These are phyloP conservation scores for Rubroboletus pulcherrimus DNA, from an alignment of 768 basidiomycete species.

Conservation along the genomic window DNA sequence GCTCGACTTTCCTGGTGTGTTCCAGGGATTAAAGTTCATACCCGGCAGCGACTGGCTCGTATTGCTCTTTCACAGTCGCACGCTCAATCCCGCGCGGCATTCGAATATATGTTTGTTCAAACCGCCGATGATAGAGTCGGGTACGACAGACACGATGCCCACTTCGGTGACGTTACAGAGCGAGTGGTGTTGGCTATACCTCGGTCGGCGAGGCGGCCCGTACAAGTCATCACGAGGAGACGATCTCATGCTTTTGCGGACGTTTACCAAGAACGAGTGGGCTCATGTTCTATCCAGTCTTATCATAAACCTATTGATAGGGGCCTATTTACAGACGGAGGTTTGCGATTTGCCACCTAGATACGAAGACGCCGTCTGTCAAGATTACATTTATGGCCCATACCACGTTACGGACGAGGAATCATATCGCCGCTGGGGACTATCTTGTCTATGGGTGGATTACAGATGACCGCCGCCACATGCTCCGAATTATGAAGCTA, in stretches of 20 bases:
- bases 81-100: conserved; percentile 27
- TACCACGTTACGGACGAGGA: conserved; percentile 23
- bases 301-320: background rate
- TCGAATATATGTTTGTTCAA: conserved; percentile 29
- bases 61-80: conserved; percentile 30
- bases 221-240: conserved; percentile 32
- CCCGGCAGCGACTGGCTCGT: conserved; percentile 30
- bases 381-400: conserved; percentile 25
- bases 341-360: conserved; percentile 26
- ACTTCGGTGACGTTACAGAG: conserved; percentile 28
- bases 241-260: conserved; percentile 26
- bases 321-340: conserved; percentile 7
- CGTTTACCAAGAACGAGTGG: conserved; percentile 25
- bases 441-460: conserved; percentile 31
- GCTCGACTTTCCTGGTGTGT: conserved; percentile 28
- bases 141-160: background rate
- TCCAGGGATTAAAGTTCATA: conserved; percentile 30
- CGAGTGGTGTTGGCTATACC: conserved; percentile 27
- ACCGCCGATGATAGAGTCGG: conserved; percentile 10
- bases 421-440: conserved; percentile 22
- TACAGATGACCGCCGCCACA: conserved; percentile 25
- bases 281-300: background rate
- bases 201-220: conserved; percentile 22
- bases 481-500: conserved; percentile 30
- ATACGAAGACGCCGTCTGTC: conserved; percentile 26